A percentile compares a stretch with the other conserved stretches of the same genome.
These are phyloP conservation scores for Euphorbia peplus DNA, from an alignment of 345 rosid species.

Conservation along the genomic window DNA sequence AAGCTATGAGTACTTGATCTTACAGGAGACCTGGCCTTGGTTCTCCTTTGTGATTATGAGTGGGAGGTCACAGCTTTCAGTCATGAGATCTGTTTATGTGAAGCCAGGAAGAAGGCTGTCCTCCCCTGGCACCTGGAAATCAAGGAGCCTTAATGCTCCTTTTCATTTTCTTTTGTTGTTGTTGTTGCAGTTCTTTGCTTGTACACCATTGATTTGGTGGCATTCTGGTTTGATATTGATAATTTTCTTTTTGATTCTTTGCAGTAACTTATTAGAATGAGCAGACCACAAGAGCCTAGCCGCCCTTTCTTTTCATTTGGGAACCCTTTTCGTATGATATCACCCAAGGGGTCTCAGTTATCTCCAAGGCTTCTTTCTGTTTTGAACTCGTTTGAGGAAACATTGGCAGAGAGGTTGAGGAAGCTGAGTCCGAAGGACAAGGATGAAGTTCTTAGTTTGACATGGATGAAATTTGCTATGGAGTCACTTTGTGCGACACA, in stretches of 20 bases:
- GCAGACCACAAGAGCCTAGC: slow-evolving; percentile 71
- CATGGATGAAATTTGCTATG: slow-evolving; percentile 88
- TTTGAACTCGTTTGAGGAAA: slow-evolving; percentile 56
- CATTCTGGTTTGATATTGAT: neutral
- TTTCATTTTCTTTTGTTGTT: neutral
- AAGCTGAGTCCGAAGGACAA: slow-evolving; percentile 61
- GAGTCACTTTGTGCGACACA: slow-evolving; percentile 75
- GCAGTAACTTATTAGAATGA: slow-evolving; percentile 57
- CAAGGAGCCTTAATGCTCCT: neutral
- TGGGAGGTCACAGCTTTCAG: neutral
- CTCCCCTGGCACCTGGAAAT: neutral
- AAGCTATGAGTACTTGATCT: neutral
- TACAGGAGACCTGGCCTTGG: neutral
- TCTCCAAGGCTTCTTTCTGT: slow-evolving; percentile 47
- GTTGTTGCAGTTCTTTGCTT: neutral
- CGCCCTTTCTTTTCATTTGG: slow-evolving; percentile 76
- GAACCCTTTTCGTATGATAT: slow-evolving; percentile 75
- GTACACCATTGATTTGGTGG: neutral
- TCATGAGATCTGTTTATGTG: neutral
- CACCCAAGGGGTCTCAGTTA: slow-evolving; percentile 70
- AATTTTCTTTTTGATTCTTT: neutral
- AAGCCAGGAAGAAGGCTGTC: neutral
- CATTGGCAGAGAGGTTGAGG: slow-evolving; percentile 55
- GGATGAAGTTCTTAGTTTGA: slow-evolving; percentile 57
- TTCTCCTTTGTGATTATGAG: slow-evolving; percentile 3